Evolutionary conservation across 2,329 filamentous ascomycete species (phyloP).

Genomic region (Aphanoascus verrucosus): DNA sequence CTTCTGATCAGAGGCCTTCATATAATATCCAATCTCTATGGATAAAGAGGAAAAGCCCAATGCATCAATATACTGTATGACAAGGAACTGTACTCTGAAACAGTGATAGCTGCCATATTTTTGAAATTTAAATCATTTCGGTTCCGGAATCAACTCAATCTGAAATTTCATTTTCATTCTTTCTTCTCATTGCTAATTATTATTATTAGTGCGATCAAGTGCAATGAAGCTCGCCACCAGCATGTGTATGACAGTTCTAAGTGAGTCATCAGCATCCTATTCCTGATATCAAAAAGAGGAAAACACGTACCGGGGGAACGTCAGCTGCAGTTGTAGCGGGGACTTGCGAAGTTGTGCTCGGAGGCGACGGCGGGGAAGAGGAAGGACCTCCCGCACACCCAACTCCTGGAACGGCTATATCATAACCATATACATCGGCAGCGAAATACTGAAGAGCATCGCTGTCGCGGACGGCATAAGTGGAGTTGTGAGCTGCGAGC

Average conservation of each 20-base stretch:
- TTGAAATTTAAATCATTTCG: too few species aligned
- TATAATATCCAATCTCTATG: too few species aligned
- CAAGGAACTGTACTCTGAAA: too few species aligned
- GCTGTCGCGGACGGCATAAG: constrained; percentile 46
- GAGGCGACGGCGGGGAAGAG: constrained; percentile 11
- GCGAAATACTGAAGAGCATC: constrained; percentile 59
- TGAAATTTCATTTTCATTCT: background rate
- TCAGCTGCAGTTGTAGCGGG: constrained; percentile 14
- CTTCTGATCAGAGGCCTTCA: too few species aligned
- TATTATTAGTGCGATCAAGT: constrained; percentile 17
- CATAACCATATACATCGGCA: constrained; percentile 53
- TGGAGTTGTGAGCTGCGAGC: constrained; percentile 42
- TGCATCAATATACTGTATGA: too few species aligned
- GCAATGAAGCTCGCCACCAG: constrained; percentile 34
- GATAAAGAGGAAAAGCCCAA: too few species aligned
- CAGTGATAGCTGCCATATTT: too few species aligned
- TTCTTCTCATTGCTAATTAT: too few species aligned
- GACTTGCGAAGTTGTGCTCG: constrained; percentile 11
- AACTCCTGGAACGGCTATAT: constrained; percentile 52
- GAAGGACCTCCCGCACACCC: constrained; percentile 45
- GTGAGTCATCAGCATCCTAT: constrained; percentile 15
- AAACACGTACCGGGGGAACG: constrained; percentile 15
- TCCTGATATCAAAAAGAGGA: background rate
- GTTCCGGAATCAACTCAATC: background rate
- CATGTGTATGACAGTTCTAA: constrained; percentile 35